Evolutionary conservation across 2,329 filamentous ascomycete genomes (phyloP).

Genomic region (Aspergillus fumigatus): DNA sequence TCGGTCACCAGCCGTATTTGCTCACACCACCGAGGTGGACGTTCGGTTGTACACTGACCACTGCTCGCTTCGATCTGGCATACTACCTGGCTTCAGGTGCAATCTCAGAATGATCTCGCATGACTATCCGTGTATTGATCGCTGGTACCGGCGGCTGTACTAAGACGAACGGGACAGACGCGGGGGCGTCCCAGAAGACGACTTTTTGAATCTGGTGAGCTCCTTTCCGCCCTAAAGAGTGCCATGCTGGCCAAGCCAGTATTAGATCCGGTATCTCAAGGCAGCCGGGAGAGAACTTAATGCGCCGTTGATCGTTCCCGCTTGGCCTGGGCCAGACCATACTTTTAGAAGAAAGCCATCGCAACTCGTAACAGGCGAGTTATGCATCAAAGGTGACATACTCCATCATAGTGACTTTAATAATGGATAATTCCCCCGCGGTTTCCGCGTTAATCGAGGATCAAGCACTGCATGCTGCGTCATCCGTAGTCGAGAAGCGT

Average conservation of each 20-base stretch:
- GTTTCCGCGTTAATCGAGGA: no score
- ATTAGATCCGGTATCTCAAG: constrained; percentile 23
- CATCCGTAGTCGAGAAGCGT: no score
- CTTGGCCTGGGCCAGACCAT: constrained; percentile 23
- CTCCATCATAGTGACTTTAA: no score
- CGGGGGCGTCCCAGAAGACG: constrained; percentile 42
- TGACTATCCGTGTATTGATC: constrained; percentile 50
- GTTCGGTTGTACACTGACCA: constrained; percentile 64
- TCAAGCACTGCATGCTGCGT: no score
- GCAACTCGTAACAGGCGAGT: no score
- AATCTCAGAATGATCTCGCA: constrained; percentile 60
- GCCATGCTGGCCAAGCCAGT: constrained; percentile 10
- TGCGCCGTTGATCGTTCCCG: constrained; percentile 21
- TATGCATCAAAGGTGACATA: no score
- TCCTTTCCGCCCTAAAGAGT: not conserved
- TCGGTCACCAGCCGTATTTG: constrained; percentile 58
- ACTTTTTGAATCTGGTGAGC: constrained; percentile 41
- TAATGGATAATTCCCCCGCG: no score
- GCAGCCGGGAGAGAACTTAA: constrained; percentile 15
- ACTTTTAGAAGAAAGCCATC: constrained; percentile 8
- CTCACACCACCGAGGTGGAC: constrained; percentile 76
- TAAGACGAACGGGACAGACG: constrained; percentile 43
- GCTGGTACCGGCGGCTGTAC: constrained; percentile 45
- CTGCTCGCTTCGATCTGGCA: constrained; percentile 64
- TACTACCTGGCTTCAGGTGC: constrained; percentile 78